These are phyloP conservation scores for Waltergamsia citrina DNA, from an alignment of 2,329 filamentous ascomycete species.

Conservation along the genomic window DNA sequence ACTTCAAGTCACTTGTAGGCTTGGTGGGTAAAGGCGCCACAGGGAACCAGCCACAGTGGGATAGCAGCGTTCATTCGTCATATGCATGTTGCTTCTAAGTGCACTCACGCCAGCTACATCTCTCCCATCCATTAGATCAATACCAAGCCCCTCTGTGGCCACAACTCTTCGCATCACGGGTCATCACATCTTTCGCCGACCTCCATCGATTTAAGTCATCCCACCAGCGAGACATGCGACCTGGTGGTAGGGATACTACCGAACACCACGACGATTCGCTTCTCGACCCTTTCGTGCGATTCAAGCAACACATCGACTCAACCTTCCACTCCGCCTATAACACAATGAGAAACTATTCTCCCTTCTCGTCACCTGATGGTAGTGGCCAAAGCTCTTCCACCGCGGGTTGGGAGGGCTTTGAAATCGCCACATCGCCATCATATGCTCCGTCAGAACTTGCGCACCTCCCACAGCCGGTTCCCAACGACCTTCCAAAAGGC, in stretches of 20 bases:
- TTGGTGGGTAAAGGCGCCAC: too few species aligned
- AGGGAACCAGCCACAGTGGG: too few species aligned
- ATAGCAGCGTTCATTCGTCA: too few species aligned
- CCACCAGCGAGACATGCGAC: background rate
- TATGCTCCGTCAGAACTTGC: conserved; percentile 18
- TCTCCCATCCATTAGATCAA: too few species aligned
- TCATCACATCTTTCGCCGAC: too few species aligned
- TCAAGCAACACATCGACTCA: conserved; percentile 28
- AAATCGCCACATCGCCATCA: background rate
- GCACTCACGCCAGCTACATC: too few species aligned
- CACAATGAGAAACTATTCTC: conserved; percentile 9
- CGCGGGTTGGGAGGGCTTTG: background rate
- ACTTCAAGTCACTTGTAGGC: too few species aligned
- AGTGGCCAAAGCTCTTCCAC: background rate
- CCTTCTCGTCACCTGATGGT: background rate
- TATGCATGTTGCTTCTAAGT: too few species aligned
- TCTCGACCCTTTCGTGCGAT: conserved; percentile 27
- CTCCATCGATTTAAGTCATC: background rate
- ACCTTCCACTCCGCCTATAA: conserved; percentile 19
- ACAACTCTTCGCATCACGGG: too few species aligned
- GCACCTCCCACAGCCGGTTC: conserved; percentile 35
- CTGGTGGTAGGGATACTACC: background rate
- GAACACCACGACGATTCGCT: background rate
- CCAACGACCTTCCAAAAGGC: conserved; percentile 29
- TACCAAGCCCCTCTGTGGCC: too few species aligned